phyloP scores from a whole-genome alignment of 2,329 filamentous ascomycete species.

The Aspergillus hiratsukae region DNA sequence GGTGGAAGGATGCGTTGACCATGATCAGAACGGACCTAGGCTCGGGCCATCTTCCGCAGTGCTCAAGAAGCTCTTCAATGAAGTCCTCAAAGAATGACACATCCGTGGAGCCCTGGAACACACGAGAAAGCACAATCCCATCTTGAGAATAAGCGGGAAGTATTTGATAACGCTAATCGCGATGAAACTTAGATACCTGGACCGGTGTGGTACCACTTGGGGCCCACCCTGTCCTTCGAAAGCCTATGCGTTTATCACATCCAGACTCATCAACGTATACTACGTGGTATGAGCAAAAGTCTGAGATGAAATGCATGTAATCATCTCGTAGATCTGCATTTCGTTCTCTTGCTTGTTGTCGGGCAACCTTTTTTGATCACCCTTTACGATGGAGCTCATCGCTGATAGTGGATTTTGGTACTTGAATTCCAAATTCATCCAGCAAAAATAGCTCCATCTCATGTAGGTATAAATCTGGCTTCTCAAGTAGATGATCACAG shows the following conservation, averaged over 20 bases:
- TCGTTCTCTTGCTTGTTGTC: no score
- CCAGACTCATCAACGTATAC: constrained; percentile 20
- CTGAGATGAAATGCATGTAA: constrained; percentile 16
- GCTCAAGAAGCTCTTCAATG: constrained; percentile 23
- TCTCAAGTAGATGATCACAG: constrained; percentile 25
- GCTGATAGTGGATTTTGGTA: constrained; percentile 19
- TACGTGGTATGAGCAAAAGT: constrained; percentile 11
- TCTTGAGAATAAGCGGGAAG: constrained; percentile 30
- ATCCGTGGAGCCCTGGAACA: constrained; percentile 29
- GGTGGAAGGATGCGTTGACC: constrained; percentile 26
- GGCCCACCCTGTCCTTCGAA: constrained; percentile 32
- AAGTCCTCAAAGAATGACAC: constrained; percentile 26
- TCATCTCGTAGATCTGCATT: no score
- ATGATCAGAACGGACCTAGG: constrained; percentile 29
- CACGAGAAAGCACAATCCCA: constrained; percentile 23
- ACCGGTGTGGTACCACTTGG: constrained; percentile 18
- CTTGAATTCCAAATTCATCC: constrained; percentile 21
- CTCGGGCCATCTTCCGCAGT: constrained; percentile 22
- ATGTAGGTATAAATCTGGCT: constrained; percentile 26
- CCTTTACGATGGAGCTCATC: constrained; percentile 13
- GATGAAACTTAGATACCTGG: constrained; percentile 18
- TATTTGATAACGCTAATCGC: constrained; percentile 24
- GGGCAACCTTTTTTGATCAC: no score
- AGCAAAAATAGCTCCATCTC: constrained; percentile 28
- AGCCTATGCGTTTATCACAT: constrained; percentile 30